These are phyloP conservation scores for Lindgomyces ingoldianus DNA, from an alignment of 495 filamentous ascomycete species.

Conservation along the genomic window DNA sequence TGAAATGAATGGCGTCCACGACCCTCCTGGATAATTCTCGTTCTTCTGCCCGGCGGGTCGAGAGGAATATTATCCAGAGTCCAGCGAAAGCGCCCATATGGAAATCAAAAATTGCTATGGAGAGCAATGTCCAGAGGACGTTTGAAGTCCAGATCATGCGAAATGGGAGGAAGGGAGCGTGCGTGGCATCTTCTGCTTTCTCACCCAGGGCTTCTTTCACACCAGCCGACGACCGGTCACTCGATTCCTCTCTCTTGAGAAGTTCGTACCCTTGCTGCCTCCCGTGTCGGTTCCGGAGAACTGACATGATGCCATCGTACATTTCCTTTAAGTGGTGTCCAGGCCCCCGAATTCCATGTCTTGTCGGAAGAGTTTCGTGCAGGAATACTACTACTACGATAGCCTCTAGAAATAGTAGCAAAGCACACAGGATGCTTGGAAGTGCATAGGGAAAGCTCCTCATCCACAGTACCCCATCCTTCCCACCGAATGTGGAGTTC, in stretches of 20 bases:
- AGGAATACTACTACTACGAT: slow-evolving; percentile 35
- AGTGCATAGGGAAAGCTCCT: slow-evolving; percentile 39
- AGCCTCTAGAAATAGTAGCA: slow-evolving; percentile 36
- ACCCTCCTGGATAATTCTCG: too few species aligned
- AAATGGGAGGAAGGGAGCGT: slow-evolving; percentile 29
- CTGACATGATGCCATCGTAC: background rate
- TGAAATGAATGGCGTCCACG: slow-evolving; percentile 40
- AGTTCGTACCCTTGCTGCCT: too few species aligned
- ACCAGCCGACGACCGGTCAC: too few species aligned
- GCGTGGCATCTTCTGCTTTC: slow-evolving; percentile 6
- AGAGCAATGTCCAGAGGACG: slow-evolving; percentile 38
- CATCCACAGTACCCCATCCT: slow-evolving; percentile 41
- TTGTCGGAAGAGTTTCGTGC: slow-evolving; percentile 34
- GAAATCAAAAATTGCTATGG: slow-evolving; percentile 42
- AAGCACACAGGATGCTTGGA: slow-evolving; percentile 37
- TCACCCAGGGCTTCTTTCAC: too few species aligned
- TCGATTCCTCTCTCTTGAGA: too few species aligned
- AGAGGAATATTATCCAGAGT: slow-evolving; percentile 43
- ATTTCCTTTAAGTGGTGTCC: background rate
- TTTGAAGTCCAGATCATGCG: slow-evolving; percentile 41
- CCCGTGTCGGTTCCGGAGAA: background rate
- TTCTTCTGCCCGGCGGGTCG: slow-evolving; percentile 29
- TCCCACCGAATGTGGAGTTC: slow-evolving; percentile 36
- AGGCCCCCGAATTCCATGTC: background rate
- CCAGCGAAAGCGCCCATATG: slow-evolving; percentile 43